phyloP scores from a whole-genome alignment of 208 protist species.

The Crithidia fasciculata region DNA sequence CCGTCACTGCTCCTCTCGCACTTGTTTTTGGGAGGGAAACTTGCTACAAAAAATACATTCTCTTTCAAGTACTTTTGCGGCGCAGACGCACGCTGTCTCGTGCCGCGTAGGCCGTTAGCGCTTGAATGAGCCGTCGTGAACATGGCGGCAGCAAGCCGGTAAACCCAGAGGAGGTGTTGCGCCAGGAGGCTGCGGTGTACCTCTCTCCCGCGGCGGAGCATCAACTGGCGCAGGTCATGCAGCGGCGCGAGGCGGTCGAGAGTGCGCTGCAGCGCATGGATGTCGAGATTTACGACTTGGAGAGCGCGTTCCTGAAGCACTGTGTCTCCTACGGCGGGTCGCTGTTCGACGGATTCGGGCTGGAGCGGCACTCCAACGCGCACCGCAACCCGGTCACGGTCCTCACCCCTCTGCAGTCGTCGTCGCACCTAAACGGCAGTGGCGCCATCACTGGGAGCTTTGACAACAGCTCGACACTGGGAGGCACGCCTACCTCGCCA shows the following conservation, averaged over 20 bases:
- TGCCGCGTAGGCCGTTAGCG: background rate
- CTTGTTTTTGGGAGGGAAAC: too few species aligned
- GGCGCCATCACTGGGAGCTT: background rate
- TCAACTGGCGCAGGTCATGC: conserved; percentile 45
- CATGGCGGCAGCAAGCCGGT: conserved; percentile 18
- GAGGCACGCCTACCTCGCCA: background rate
- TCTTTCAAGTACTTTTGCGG: too few species aligned
- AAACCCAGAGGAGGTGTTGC: conserved; percentile 23
- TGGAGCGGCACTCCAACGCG: conserved; percentile 51
- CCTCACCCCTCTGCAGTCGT: conserved; percentile 27
- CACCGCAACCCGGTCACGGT: conserved; percentile 33
- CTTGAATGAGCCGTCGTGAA: conserved; percentile 26
- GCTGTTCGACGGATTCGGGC: conserved; percentile 80
- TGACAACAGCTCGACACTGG: background rate
- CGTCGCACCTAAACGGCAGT: background rate
- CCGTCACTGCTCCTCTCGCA: too few species aligned
- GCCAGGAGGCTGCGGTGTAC: conserved; percentile 30
- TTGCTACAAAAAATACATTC: too few species aligned
- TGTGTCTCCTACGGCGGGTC: conserved; percentile 72
- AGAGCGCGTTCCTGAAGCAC: conserved; percentile 65
- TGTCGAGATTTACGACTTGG: conserved; percentile 67
- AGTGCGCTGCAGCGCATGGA: conserved; percentile 46
- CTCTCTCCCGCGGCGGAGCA: conserved; percentile 26
- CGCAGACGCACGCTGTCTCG: background rate
- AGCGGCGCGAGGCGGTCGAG: conserved; percentile 57